phyloP scores from a whole-genome alignment of 2,329 filamentous ascomycete genomes.

The Xylaria sp. region DNA sequence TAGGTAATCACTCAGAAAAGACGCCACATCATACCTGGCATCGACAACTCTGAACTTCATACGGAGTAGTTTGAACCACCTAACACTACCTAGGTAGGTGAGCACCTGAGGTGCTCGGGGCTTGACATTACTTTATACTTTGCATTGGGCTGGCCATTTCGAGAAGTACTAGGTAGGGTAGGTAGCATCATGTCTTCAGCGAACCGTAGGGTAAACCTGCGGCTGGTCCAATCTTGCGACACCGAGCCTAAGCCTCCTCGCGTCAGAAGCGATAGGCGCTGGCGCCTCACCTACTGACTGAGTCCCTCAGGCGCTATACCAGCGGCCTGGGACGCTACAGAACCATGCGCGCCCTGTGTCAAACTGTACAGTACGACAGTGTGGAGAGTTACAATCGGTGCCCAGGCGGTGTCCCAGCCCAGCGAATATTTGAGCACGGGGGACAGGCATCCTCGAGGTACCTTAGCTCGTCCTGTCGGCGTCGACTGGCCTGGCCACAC shows the following conservation, averaged over 20 bases:
- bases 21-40: too few species aligned
- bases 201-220: not conserved
- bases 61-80: too few species aligned
- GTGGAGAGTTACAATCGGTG: slow-evolving; percentile 10
- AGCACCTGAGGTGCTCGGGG: not conserved
- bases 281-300: not conserved
- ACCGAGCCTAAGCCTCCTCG: not conserved
- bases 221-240: not conserved
- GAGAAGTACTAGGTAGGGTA: too few species aligned
- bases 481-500: slow-evolving; percentile 24
- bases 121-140: too few species aligned
- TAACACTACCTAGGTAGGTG: too few species aligned
- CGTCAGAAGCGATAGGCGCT: not conserved
- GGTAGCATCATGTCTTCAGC: not conserved
- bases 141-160: too few species aligned
- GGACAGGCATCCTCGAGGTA: slow-evolving; percentile 7
- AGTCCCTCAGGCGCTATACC: not conserved
- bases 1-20: too few species aligned
- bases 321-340: slow-evolving; percentile 1
- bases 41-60: too few species aligned
- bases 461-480: slow-evolving; percentile 14
- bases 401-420: not conserved
- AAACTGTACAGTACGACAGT: slow-evolving; percentile 18
- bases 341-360: not conserved
- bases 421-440: slow-evolving; percentile 32